phyloP scores from a whole-genome alignment of 208 protist species.

The Lotmaria passim region DNA sequence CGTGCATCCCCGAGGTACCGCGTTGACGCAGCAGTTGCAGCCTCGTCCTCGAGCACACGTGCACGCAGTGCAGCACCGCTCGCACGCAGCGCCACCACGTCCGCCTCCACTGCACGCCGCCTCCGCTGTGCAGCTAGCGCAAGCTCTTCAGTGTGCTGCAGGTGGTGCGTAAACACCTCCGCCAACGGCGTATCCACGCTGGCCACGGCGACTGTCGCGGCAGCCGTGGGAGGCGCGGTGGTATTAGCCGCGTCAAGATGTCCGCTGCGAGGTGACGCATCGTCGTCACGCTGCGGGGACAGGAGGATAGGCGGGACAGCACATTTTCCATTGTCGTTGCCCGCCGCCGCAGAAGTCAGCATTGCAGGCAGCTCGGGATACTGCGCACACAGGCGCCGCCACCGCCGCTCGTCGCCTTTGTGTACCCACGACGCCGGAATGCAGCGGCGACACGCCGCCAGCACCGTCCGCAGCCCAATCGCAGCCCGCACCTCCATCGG shows the following conservation, averaged over 20 bases:
- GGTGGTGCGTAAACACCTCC: conserved; percentile 12
- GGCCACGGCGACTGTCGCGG: background rate
- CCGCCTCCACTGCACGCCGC: conserved; percentile 13
- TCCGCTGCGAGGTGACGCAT: too few species aligned
- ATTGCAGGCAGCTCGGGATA: conserved; percentile 31
- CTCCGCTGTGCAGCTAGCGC: conserved; percentile 24
- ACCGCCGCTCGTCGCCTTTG: conserved; percentile 7
- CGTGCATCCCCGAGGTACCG: conserved; percentile 21
- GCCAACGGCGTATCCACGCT: background rate
- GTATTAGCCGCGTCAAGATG: too few species aligned
- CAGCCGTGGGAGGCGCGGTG: too few species aligned
- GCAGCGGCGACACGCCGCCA: conserved; percentile 13
- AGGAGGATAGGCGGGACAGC: background rate
- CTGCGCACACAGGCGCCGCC: conserved; percentile 19
- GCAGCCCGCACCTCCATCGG: background rate
- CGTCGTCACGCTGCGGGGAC: conserved; percentile 7
- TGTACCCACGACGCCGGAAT: background rate
- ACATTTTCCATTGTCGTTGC: background rate
- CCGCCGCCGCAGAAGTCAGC: background rate
- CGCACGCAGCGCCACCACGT: conserved; percentile 24
- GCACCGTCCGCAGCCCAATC: conserved; percentile 14
- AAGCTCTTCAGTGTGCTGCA: conserved; percentile 28
- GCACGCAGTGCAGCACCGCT: conserved; percentile 3
- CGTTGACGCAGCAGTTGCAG: conserved; percentile 3
- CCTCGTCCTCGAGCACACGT: conserved; percentile 11